phyloP scores from a whole-genome alignment of 805 yeast species.

The Lipomyces kockii region DNA sequence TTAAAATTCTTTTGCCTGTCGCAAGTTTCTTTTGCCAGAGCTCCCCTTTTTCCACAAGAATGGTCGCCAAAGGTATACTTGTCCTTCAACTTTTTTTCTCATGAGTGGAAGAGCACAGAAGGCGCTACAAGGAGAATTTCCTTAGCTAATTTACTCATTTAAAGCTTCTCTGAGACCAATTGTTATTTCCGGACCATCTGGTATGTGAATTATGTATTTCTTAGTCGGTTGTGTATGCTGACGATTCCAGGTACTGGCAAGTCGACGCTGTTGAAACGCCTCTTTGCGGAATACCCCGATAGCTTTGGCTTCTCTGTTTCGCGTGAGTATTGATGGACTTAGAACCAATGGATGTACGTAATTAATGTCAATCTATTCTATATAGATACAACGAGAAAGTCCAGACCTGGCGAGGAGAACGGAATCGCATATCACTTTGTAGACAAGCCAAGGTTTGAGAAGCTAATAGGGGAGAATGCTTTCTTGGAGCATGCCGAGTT shows the following conservation, averaged over 20 bases:
- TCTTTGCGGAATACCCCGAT: slow-evolving; percentile 88
- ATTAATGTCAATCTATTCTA: background rate
- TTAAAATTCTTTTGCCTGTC: background rate
- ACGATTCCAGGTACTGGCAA: slow-evolving; percentile 74
- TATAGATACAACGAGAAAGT: slow-evolving; percentile 82
- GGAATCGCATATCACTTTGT: slow-evolving; percentile 90
- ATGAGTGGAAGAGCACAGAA: background rate
- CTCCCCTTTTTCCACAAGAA: background rate
- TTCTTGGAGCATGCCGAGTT: slow-evolving; percentile 98
- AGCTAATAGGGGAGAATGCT: slow-evolving; percentile 69
- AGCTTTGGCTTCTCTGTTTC: slow-evolving; percentile 94
- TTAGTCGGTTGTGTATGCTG: background rate
- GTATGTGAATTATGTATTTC: slow-evolving; percentile 37
- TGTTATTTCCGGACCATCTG: slow-evolving; percentile 96
- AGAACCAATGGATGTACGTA: background rate
- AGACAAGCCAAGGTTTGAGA: slow-evolving; percentile 77
- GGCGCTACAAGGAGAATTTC: background rate
- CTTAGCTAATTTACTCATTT: background rate
- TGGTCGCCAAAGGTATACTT: background rate
- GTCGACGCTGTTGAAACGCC: slow-evolving; percentile 86
- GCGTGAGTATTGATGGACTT: slow-evolving; percentile 44
- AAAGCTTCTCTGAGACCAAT: slow-evolving; percentile 58
- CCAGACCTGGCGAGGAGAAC: slow-evolving; percentile 88
- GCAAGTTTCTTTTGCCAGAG: background rate
- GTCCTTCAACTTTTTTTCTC: background rate